Evolutionary conservation across 2,329 filamentous ascomycete genomes (phyloP).

Genomic region (Byssoonygena ceratinophila): DNA sequence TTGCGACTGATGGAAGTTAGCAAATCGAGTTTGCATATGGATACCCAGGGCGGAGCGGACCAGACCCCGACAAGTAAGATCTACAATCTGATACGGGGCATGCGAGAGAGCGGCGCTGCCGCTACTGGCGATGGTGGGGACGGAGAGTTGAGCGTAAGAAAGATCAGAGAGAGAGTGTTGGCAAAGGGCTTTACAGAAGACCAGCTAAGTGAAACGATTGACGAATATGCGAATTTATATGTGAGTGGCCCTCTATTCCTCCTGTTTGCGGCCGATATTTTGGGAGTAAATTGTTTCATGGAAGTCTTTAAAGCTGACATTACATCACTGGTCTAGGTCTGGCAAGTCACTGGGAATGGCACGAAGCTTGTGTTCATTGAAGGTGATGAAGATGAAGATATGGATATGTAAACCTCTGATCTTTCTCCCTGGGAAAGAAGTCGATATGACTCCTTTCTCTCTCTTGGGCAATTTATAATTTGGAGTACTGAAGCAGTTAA

Average conservation of each 20-base stretch:
- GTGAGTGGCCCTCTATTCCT: slow-evolving; percentile 51
- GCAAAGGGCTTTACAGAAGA: slow-evolving; percentile 96
- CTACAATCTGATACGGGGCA: slow-evolving; percentile 82
- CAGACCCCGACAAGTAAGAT: slow-evolving; percentile 80
- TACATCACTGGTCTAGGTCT: slow-evolving; percentile 45
- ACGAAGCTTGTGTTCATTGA: slow-evolving; percentile 62
- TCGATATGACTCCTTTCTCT: neutral
- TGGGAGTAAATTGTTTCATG: too few species aligned
- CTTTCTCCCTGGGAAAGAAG: neutral
- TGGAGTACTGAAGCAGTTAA: neutral
- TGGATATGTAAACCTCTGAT: slow-evolving; percentile 32
- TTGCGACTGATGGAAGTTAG: slow-evolving; percentile 82
- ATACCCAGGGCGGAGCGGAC: slow-evolving; percentile 53
- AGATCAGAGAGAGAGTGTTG: slow-evolving; percentile 81
- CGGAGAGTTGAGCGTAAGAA: slow-evolving; percentile 72
- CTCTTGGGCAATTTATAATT: neutral
- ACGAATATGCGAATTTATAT: slow-evolving; percentile 79
- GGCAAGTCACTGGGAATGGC: slow-evolving; percentile 65
- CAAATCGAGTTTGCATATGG: slow-evolving; percentile 77
- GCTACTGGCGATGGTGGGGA: slow-evolving; percentile 63
- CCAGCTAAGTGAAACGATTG: slow-evolving; percentile 74
- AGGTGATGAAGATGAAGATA: slow-evolving; percentile 45
- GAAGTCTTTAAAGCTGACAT: too few species aligned
- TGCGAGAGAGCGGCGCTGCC: slow-evolving; percentile 74
- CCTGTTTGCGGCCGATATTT: too few species aligned